Evolutionary conservation across 352 stramenopile species (phyloP).

Genomic region (Pythium brassicae): DNA sequence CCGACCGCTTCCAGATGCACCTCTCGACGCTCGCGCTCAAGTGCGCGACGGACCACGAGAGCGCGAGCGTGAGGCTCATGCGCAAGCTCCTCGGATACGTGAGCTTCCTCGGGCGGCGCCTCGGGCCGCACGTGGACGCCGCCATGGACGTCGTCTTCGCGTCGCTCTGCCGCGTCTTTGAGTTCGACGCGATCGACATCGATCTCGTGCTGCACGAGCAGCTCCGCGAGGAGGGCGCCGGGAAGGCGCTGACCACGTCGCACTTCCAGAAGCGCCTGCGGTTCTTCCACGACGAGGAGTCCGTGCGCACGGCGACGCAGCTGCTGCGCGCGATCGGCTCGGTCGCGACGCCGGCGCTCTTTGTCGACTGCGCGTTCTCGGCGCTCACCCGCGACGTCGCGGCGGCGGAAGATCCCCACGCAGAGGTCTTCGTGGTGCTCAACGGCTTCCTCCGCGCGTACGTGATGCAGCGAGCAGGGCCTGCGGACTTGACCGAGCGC

Average conservation of each 20-base stretch:
- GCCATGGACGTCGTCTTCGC: slow-evolving; percentile 43
- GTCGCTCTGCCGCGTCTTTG: slow-evolving; percentile 40
- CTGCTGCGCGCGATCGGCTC: slow-evolving; percentile 48
- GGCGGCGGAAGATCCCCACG: slow-evolving; percentile 12
- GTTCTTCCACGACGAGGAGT: slow-evolving; percentile 69
- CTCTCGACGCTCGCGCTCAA: slow-evolving; percentile 64
- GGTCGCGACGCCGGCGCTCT: slow-evolving; percentile 43
- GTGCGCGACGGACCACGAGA: slow-evolving; percentile 56
- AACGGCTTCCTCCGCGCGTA: slow-evolving; percentile 55
- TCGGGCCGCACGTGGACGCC: slow-evolving; percentile 48
- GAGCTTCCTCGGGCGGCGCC: slow-evolving; percentile 30
- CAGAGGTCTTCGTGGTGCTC: slow-evolving; percentile 55
- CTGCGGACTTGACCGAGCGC: too few species aligned
- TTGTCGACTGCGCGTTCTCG: slow-evolving; percentile 63
- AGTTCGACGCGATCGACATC: slow-evolving; percentile 67
- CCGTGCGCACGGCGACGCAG: slow-evolving; percentile 34
- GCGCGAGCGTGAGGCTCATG: slow-evolving; percentile 48
- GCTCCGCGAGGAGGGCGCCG: slow-evolving; percentile 4
- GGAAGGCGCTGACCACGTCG: slow-evolving; percentile 31
- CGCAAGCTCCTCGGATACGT: slow-evolving; percentile 71
- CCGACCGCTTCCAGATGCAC: slow-evolving; percentile 65
- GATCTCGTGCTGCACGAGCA: slow-evolving; percentile 65
- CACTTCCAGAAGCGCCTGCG: slow-evolving; percentile 80
- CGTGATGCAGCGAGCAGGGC: not conserved
- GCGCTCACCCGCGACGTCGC: slow-evolving; percentile 18